Conservation (phyloP, 352 stramenopile genomes). For the Globisporangium uncinulatum region DNA sequence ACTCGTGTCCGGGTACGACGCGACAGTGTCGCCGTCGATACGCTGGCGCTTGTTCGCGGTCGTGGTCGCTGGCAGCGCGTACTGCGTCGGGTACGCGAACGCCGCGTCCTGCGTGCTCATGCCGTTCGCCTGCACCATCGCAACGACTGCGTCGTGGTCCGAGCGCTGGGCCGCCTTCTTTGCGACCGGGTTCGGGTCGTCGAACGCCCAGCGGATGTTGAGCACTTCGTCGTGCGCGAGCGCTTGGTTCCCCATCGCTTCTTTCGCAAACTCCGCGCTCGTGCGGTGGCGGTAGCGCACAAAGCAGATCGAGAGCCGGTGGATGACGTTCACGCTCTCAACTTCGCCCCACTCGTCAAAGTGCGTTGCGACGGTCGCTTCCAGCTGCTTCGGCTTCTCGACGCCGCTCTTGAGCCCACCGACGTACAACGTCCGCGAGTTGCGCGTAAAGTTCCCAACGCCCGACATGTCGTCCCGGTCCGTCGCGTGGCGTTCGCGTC, state of each 20-base stretch:
- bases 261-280: constrained; percentile 80
- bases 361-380: constrained; percentile 73
- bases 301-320: constrained; percentile 89
- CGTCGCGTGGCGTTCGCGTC: constrained; percentile 84
- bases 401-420: constrained; percentile 68
- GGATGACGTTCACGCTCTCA: constrained; percentile 92
- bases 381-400: constrained; percentile 42
- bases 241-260: constrained; percentile 89
- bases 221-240: constrained; percentile 87
- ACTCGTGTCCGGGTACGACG: constrained; percentile 72
- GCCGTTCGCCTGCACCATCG: constrained; percentile 74
- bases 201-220: constrained; percentile 90
- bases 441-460: constrained; percentile 88
- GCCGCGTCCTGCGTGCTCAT: constrained; percentile 48
- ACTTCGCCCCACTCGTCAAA: constrained; percentile 93
- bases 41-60: constrained; percentile 59
- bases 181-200: constrained; percentile 92
- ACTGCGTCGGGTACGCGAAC: constrained; percentile 78
- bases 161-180: constrained; percentile 81
- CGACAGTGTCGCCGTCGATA: constrained; percentile 51
- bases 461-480: constrained; percentile 92
- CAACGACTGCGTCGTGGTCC: constrained; percentile 86
- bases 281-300: constrained; percentile 80
- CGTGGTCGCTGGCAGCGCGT: constrained; percentile 46
- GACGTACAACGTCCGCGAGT: constrained; percentile 91